phyloP scores from a whole-genome alignment of 108 stramenopile genomes.

The Asterionellopsis glacialis region DNA sequence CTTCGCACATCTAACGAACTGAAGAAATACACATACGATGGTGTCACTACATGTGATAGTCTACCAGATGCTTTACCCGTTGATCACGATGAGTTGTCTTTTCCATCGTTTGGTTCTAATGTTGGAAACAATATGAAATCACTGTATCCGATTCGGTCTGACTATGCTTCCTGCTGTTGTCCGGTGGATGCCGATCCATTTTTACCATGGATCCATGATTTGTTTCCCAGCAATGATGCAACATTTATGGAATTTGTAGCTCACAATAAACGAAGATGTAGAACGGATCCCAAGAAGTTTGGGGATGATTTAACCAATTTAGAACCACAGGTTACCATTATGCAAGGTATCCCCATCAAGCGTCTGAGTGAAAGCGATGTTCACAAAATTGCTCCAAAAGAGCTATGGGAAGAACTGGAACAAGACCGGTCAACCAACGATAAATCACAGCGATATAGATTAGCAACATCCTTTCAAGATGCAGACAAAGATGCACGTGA shows the following conservation, averaged over 20 bases:
- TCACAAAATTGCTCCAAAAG: conserved; percentile 31
- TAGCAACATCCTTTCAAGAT: conserved; percentile 48
- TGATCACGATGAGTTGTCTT: too few relatives aligned
- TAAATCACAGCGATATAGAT: conserved; percentile 35
- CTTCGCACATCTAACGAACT: too few relatives aligned
- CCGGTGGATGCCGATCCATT: conserved; percentile 73
- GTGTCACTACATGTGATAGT: too few relatives aligned
- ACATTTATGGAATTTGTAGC: conserved; percentile 57
- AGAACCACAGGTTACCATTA: conserved; percentile 69
- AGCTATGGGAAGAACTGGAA: conserved; percentile 34
- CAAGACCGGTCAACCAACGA: not conserved
- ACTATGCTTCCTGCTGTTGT: conserved; percentile 31
- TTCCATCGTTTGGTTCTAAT: too few relatives aligned
- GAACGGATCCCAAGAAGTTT: conserved; percentile 42
- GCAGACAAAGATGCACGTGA: conserved; percentile 31
- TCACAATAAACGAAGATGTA: conserved; percentile 72
- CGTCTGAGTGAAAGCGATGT: conserved; percentile 28
- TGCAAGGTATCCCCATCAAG: conserved; percentile 59
- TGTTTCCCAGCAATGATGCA: conserved; percentile 48
- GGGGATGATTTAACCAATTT: conserved; percentile 37
- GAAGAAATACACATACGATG: too few relatives aligned
- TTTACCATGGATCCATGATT: conserved; percentile 75
- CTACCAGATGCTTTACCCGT: too few relatives aligned
- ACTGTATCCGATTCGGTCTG: too few relatives aligned
- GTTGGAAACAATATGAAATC: too few relatives aligned